Conservation (phyloP, 2,329 filamentous ascomycete species). For the Ceratocystis alfenasii region DNA sequence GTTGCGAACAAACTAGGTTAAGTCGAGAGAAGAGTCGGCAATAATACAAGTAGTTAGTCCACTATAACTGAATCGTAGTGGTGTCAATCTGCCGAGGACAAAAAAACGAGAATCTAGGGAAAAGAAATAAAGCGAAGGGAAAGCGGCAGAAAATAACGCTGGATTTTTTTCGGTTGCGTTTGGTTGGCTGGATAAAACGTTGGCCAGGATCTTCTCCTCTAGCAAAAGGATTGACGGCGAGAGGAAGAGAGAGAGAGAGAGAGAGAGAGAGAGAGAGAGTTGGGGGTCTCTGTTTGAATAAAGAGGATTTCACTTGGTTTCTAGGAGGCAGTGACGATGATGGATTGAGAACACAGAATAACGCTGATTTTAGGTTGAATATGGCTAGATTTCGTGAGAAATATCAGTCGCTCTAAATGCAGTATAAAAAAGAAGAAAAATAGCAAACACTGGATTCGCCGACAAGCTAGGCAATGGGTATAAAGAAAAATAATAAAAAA, state of each 20-base stretch:
- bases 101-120: not conserved
- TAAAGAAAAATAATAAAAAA: not conserved
- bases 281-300: not conserved
- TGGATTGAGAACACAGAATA: not conserved
- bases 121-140: not conserved
- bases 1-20: constrained; percentile 2
- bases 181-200: constrained; percentile 1
- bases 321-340: not conserved
- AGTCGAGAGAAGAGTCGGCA: constrained; percentile 10
- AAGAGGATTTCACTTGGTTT: not conserved
- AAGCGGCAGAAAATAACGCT: constrained; percentile 1
- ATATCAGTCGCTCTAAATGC: not conserved
- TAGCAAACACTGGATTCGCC: too few species aligned
- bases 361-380: not conserved
- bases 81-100: not conserved
- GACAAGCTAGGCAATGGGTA: not conserved
- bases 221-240: constrained; percentile 3
- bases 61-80: constrained; percentile 11
- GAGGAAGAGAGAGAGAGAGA: not conserved
- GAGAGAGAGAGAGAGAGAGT: not conserved
- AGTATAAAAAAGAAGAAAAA: not conserved
- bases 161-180: not conserved
- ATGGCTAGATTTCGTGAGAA: not conserved
- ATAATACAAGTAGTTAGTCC: constrained; percentile 3
- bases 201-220: not conserved